phyloP scores from a whole-genome alignment of 1,284 basidiomycete species.

The Sutorius eximius region DNA sequence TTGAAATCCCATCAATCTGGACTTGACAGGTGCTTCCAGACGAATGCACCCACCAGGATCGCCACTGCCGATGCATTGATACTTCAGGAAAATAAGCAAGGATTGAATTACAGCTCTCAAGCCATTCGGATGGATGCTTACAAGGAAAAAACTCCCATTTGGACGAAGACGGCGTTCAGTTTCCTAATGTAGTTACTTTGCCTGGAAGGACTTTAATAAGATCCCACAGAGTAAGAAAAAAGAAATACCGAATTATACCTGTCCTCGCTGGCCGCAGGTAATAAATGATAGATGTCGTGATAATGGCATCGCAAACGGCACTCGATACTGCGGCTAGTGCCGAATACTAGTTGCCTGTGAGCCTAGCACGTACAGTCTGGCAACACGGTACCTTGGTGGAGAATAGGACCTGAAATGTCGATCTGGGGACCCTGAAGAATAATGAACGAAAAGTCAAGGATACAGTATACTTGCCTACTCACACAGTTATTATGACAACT shows the following conservation, averaged over 20 bases:
- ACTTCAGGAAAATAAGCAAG: conserved; percentile 5
- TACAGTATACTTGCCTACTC: not conserved
- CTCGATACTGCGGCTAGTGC: conserved; percentile 9
- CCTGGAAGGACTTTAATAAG: not conserved
- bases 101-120: not conserved
- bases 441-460: not conserved
- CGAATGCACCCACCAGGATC: conserved; percentile 11
- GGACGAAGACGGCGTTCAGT: conserved; percentile 21
- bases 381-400: conserved; percentile 3
- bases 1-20: not conserved
- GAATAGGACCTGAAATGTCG: conserved; percentile 7
- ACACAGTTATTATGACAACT: conserved; percentile 12
- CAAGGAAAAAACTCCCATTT: conserved; percentile 30
- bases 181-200: conserved; percentile 11
- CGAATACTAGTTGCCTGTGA: conserved; percentile 5
- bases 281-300: conserved; percentile 23
- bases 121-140: conserved; percentile 2
- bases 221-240: not conserved
- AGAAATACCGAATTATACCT: conserved; percentile 14
- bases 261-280: conserved; percentile 21
- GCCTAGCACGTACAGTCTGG: not conserved
- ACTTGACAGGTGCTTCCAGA: not conserved
- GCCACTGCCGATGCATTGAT: conserved; percentile 13
- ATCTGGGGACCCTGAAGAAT: conserved; percentile 6
- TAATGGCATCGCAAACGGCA: conserved; percentile 22